A percentile compares a stretch with the other conserved stretches of the same genome.
Evolutionary conservation across 164 flowering plant species (phyloP).

Genomic region (Tinospora cordifolia): DNA sequence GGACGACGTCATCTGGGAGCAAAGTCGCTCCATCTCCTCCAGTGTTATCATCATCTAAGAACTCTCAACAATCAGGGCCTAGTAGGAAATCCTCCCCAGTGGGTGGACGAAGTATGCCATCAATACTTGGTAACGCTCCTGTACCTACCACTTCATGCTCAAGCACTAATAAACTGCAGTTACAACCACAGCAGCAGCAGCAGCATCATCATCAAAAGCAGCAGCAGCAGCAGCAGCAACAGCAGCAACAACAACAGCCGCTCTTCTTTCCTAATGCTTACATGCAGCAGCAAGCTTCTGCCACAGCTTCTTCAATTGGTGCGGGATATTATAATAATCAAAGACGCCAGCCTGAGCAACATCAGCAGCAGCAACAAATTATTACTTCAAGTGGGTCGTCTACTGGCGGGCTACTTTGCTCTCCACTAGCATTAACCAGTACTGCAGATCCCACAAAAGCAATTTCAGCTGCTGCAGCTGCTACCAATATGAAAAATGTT

Average conservation of each 20-base stretch:
- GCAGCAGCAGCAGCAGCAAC: constrained; percentile 18
- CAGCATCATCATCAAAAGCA: constrained; percentile 29
- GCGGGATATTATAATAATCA: constrained; percentile 44
- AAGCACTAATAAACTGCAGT: constrained; percentile 14
- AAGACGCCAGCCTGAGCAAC: constrained; percentile 48
- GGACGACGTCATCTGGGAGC: constrained; percentile 38
- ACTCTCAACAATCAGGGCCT: constrained; percentile 35
- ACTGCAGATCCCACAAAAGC: constrained; percentile 62
- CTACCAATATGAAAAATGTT: constrained; percentile 41
- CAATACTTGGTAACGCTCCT: constrained; percentile 57
- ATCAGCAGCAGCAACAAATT: constrained; percentile 20
- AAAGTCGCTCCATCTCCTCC: constrained; percentile 42
- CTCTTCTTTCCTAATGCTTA: constrained; percentile 44
- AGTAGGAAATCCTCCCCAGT: constrained; percentile 66
- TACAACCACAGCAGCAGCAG: constrained; percentile 32
- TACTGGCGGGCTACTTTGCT: constrained; percentile 49
- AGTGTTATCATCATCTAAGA: constrained; percentile 40
- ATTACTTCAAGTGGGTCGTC: constrained; percentile 30
- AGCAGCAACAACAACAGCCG: constrained; percentile 48
- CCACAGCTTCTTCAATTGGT: constrained; percentile 16
- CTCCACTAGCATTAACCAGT: constrained; percentile 29
- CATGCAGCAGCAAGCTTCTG: constrained; percentile 22
- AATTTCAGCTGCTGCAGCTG: constrained; percentile 28
- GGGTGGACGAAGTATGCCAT: constrained; percentile 49
- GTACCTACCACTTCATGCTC: constrained; percentile 29